Percentiles rank a stretch among this genome's conserved stretches.
These are phyloP conservation scores for Endoconidiophora polonica DNA, from an alignment of 2,329 filamentous ascomycete species.

Conservation along the genomic window DNA sequence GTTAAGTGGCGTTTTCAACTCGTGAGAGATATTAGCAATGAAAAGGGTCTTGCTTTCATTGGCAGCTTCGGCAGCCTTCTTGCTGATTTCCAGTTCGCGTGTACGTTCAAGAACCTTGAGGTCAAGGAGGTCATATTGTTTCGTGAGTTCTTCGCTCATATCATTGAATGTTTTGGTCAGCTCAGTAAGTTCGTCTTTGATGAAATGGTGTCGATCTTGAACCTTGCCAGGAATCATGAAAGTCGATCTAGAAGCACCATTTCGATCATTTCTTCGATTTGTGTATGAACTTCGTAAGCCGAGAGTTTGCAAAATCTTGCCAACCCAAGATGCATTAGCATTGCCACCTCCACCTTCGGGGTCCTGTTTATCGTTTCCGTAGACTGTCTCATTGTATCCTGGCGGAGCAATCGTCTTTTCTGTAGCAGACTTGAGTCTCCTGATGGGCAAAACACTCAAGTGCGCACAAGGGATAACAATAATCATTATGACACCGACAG, in stretches of 20 bases:
- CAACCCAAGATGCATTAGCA: constrained; percentile 8
- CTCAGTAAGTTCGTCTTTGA: constrained; percentile 76
- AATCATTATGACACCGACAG: constrained; percentile 53
- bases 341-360: background rate
- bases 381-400: constrained; percentile 35
- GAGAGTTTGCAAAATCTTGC: constrained; percentile 12
- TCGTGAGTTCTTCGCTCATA: constrained; percentile 79
- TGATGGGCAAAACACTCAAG: constrained; percentile 63
- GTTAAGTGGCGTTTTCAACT: constrained; percentile 88
- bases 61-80: constrained; percentile 82
- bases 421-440: constrained; percentile 58
- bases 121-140: constrained; percentile 73
- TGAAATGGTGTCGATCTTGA: constrained; percentile 51
- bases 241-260: constrained; percentile 29
- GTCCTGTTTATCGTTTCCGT: constrained; percentile 18
- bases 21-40: constrained; percentile 79
- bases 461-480: constrained; percentile 67
- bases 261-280: constrained; percentile 17
- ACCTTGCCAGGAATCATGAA: constrained; percentile 83
- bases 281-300: constrained; percentile 12
- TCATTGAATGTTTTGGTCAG: constrained; percentile 76
- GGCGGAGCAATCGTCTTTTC: constrained; percentile 54
- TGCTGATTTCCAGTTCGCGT: constrained; percentile 70
- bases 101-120: constrained; percentile 73
- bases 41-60: constrained; percentile 96